Evolutionary conservation across 2,329 filamentous ascomycete species (phyloP), one percentile per base, ranked within the genome.

Genomic region (Coniochaeta pulveracea): DNA sequence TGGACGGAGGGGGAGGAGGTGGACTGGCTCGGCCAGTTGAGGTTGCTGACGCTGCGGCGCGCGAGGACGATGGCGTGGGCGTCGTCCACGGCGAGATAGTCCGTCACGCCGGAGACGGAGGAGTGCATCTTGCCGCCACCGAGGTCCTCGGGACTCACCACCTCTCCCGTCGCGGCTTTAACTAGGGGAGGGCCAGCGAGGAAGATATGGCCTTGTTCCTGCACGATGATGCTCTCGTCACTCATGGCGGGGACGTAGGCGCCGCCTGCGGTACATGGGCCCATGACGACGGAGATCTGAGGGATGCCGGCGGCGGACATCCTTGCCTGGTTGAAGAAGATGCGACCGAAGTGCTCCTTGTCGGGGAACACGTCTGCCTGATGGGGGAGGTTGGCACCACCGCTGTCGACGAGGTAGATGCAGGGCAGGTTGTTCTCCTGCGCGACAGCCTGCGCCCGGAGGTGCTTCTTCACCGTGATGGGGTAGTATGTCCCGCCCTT

Each of bases 401-500:
- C 89, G 5, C 86, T 94, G 55, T 98, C 89, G 36, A 96, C 91
- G 16, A 98, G 71, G 59, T 96, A 98, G 53, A 98, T 84, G 57
- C 89, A 96, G 75, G 74, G 74, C 25, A 79, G 56, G 27, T 71
- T 79, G 56, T 96, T 96, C 55, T 96, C 85, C 43, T 84, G 75
- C 0, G 89, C 89, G 42, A 96, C 82, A 18, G 82, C 78, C 57
- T 98, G 91, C 4, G 89, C 89, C 40, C 89, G 76, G 11, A 96
- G 66, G 56, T 96, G 91, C 66, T 98, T 98, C 65, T 95, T 95
- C 38, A 96, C 85, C 0, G 89, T 98, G 46, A 96, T 85, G 2
- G 89, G 89, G 52, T 89, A 96, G 60, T 98, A 98, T 2, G 89
- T 93, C 16, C 89, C 89, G 34, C 89, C 89, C 61, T 96, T 98